Evolutionary conservation across 2,329 filamentous ascomycete genomes (phyloP).

Genomic region (Aspergillus texensis): DNA sequence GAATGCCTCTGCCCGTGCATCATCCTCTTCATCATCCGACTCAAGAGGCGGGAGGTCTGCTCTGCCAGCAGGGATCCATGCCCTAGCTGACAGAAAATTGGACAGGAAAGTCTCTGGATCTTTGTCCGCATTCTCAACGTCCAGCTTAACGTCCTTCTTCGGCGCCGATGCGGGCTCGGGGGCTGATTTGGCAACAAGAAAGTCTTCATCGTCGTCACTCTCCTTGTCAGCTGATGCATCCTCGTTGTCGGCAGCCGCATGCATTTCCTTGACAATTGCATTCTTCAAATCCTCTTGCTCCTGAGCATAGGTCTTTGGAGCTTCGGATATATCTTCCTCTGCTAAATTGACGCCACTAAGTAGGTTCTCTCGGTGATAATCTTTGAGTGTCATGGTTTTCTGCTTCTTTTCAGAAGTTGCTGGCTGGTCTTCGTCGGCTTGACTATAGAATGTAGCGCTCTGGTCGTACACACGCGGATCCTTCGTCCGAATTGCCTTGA

Average conservation of each 20-base stretch:
- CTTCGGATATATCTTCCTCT: conserved; percentile 46
- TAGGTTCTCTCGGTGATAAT: conserved; percentile 93
- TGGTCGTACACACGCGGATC: conserved; percentile 90
- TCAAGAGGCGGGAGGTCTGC: conserved; percentile 79
- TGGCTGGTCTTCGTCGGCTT: conserved; percentile 58
- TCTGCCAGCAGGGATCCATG: conserved; percentile 75
- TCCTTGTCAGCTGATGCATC: conserved; percentile 54
- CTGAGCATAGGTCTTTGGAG: conserved; percentile 75
- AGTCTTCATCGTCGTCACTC: conserved; percentile 66
- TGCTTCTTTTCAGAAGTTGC: conserved; percentile 62
- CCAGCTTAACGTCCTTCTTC: conserved; percentile 59
- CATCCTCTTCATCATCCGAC: conserved; percentile 82
- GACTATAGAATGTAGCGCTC: conserved; percentile 74
- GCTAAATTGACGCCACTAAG: conserved; percentile 70
- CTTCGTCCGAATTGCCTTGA: conserved; percentile 85
- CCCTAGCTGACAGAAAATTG: conserved; percentile 89
- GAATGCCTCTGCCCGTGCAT: conserved; percentile 77
- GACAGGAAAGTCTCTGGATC: conserved; percentile 92
- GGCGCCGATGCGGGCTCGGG: conserved; percentile 30
- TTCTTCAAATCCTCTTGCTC: conserved; percentile 84
- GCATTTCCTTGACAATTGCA: conserved; percentile 77
- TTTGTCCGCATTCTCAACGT: conserved; percentile 77
- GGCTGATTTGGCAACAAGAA: conserved; percentile 72
- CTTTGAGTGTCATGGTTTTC: conserved; percentile 80
- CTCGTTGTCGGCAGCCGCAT: conserved; percentile 59